These are phyloP conservation scores for Alternaria angustiovoidea DNA, from an alignment of 2,329 filamentous ascomycete genomes.

Conservation along the genomic window DNA sequence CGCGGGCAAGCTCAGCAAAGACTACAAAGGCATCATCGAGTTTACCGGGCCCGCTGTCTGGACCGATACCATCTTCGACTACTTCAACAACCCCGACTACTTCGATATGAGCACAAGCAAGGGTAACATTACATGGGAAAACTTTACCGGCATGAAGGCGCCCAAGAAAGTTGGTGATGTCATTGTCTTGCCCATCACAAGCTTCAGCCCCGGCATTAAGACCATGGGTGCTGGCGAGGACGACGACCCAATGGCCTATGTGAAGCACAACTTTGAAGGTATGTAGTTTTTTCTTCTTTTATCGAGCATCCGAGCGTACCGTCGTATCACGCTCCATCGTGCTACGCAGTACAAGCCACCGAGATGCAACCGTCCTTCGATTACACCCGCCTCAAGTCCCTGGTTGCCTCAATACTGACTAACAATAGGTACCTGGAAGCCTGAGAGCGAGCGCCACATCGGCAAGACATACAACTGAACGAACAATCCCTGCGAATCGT, in stretches of 20 bases:
- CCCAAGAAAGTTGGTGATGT: slow-evolving; percentile 93
- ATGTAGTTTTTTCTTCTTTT: slow-evolving; percentile 46
- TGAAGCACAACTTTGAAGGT: slow-evolving; percentile 97
- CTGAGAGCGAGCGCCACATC: slow-evolving; percentile 46
- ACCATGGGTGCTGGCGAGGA: slow-evolving; percentile 91
- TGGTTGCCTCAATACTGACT: slow-evolving; percentile 33
- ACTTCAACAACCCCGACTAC: slow-evolving; percentile 89
- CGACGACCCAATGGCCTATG: slow-evolving; percentile 95
- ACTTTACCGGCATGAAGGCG: slow-evolving; percentile 86
- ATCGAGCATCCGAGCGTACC: neutral
- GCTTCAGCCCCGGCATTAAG: slow-evolving; percentile 92
- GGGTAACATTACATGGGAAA: slow-evolving; percentile 80
- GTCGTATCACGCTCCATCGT: slow-evolving; percentile 7
- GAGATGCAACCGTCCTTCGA: neutral
- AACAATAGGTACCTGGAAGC: slow-evolving; percentile 47
- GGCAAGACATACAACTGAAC: slow-evolving; percentile 43
- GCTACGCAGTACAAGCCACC: neutral
- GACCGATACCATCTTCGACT: slow-evolving; percentile 91
- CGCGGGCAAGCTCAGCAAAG: slow-evolving; percentile 68
- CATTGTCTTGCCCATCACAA: slow-evolving; percentile 91
- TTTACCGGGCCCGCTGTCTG: slow-evolving; percentile 94
- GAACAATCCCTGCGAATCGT: neutral
- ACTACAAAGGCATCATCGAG: slow-evolving; percentile 83
- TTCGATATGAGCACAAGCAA: slow-evolving; percentile 79
- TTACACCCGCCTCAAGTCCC: slow-evolving; percentile 8